Evolutionary conservation across 192 early-diverging fungal species (phyloP), one percentile per base, ranked within the genome.

Genomic region (Linnemannia schmuckeri): DNA sequence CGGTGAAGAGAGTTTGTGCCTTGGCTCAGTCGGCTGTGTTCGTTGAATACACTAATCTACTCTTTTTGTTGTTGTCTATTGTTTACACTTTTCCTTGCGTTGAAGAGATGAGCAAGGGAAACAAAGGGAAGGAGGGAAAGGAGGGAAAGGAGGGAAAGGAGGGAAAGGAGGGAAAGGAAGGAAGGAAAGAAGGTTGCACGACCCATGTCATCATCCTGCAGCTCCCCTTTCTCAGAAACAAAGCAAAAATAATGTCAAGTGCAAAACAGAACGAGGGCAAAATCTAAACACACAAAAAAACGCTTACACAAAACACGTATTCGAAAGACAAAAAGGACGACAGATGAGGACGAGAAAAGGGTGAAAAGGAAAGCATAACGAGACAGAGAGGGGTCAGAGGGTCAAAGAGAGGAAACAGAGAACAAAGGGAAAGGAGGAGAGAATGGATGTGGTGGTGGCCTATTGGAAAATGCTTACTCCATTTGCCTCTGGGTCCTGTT

Each of bases 131-230:
- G 27, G 61, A 24, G 27, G 55, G 42, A 44, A 44, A 8, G 42
- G 42, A n/a, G 54, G 24, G 57, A 66, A 30, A 66, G 27, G 61
- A 24, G 27, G 55, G 24, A 37, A 37, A 37, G 37, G 37, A 37
- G 37, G 37, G 37, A 37, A 37, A 37, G 42, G 12, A 44, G 9
- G 42, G 42, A n/a, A 22, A 9, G 57, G 33, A 30, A 66, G 27
- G 61, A 52, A 52, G 20, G 49, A 18, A 52, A 24, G 30, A 35
- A 66, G 61, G 61, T 66, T 33, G 61, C 61, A 66, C 61, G 61
- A 66, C 4, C 61, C 12, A 66, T 66, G 61, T 33, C 61, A 66
- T 66, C 61, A 66, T 66, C 61, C 33, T 66, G 61, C 61, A 66
- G 61, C 27, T 66, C 30, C 0, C 61, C 61, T 66, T 30, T 33